Conservation (phyloP, 2,329 filamentous ascomycete species). For the Fusarium humuli region DNA sequence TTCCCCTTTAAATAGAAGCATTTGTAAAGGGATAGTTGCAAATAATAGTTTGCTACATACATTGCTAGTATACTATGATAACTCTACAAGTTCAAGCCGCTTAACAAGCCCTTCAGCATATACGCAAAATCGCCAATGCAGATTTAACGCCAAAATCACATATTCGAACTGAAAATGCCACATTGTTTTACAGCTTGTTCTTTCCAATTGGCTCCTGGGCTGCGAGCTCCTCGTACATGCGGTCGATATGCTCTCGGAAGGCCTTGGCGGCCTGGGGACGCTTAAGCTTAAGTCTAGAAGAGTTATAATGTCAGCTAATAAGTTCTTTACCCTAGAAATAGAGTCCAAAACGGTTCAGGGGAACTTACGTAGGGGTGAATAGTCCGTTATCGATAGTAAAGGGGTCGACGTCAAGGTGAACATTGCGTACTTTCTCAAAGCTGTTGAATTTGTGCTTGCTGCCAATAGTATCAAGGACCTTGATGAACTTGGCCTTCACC, state of each 20-base stretch:
- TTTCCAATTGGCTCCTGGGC: constrained; percentile 29
- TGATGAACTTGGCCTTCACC: constrained; percentile 79
- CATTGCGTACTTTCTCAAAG: constrained; percentile 84
- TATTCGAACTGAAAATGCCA: not conserved
- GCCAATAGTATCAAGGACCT: constrained; percentile 81
- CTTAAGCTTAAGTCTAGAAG: constrained; percentile 68
- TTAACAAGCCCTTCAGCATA: constrained; percentile 14
- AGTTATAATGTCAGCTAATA: constrained; percentile 23
- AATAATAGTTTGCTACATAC: not conserved
- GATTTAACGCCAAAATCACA: constrained; percentile 17
- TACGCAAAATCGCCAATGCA: constrained; percentile 2
- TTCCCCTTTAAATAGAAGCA: not conserved
- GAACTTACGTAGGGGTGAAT: constrained; percentile 84
- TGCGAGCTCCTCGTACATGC: constrained; percentile 66
- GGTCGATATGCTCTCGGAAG: constrained; percentile 65
- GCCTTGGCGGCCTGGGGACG: constrained; percentile 66
- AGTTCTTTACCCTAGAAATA: not conserved
- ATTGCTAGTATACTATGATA: constrained; percentile 15
- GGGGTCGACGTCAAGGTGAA: constrained; percentile 83
- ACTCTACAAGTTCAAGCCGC: constrained; percentile 28
- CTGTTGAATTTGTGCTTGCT: constrained; percentile 90
- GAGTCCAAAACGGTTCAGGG: not conserved
- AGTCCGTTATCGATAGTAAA: constrained; percentile 95
- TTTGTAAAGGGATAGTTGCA: not conserved
- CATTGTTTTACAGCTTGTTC: constrained; percentile 43